Base-by-base conservation (phyloP, 371 early-diverging fungal species). In the Parasitella parasitica region DNA sequence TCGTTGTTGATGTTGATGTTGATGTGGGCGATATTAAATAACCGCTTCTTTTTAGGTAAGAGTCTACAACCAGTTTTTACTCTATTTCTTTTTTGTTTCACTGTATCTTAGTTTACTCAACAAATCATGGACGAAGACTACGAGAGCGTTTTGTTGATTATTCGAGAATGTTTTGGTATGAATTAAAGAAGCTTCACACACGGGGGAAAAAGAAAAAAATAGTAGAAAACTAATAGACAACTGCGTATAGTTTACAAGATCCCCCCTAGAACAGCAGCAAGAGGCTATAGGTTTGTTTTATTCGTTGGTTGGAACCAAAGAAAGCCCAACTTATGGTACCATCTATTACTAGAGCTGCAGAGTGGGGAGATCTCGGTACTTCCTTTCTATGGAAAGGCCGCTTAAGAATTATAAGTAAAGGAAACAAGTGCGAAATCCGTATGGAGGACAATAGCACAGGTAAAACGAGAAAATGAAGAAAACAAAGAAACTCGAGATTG, bases 351-450 rank as follows among this genome's bases (percentile, higher is more conserved):
- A 91, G 91, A 64, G 96, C 96, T 11, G 68, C 86, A 9, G 94
- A 96, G 66, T 96, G 96, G 96, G 86, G 85, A 51, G 89, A 93
- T 66, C 87, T 89, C 6, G 88, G 80, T 20, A 84, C 49, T 18
- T 70, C 86, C 15, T 89, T 86, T 61, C 71, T 94, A 36, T 95
- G 94, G 94, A 86, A 84, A 50, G 96, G 94, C 2, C 80, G 94
- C n/a, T 71, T 96, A 27, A 77, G 93, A 35, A 77, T 96, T 38
- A 78, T 91, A 32, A 81, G 87, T 8, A 80, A 82, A 57, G 91
- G 91, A 2, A 83, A 86, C 16, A 80, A 84, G 9, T 90, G 90
- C 35, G 80, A 76, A 59, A 90, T 96, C 57, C 84, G 87, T n/a
- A 78, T 96, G 13, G 94, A 94, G 71, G 95, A 91, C 58, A 75